A percentile compares a stretch with the other conserved stretches of the same genome.
Evolutionary conservation across 2,329 filamentous ascomycete genomes (phyloP).

Genomic region (Escovopsis weberi): DNA sequence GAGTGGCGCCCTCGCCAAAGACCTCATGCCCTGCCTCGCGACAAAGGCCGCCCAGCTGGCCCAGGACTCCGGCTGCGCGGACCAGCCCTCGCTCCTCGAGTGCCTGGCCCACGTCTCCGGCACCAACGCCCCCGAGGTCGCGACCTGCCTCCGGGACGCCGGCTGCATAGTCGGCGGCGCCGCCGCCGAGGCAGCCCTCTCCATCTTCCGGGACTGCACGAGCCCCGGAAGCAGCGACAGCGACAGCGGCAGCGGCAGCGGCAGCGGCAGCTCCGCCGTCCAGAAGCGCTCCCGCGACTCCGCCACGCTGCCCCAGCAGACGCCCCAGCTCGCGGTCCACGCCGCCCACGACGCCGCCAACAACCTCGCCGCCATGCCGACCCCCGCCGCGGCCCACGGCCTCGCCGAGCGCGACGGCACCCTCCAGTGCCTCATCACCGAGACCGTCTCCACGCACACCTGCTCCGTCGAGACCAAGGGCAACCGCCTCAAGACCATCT

Average conservation of each 20-base stretch:
- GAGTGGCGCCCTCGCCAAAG: slow-evolving; percentile 16
- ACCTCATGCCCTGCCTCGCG: slow-evolving; percentile 24
- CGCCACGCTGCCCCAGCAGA: neutral
- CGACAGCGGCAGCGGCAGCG: too few relatives aligned
- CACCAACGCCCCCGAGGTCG: slow-evolving; percentile 19
- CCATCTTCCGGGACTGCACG: neutral
- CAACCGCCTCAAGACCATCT: slow-evolving; percentile 17
- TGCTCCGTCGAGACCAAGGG: slow-evolving; percentile 27
- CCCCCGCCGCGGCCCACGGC: slow-evolving; percentile 7
- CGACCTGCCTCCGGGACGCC: slow-evolving; percentile 20
- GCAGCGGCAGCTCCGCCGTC: too few relatives aligned
- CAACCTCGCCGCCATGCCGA: slow-evolving; percentile 5
- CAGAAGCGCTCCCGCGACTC: slow-evolving; percentile 12
- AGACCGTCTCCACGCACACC: slow-evolving; percentile 18
- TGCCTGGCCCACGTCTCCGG: slow-evolving; percentile 26
- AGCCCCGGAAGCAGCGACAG: too few relatives aligned
- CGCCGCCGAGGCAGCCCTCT: slow-evolving; percentile 11
- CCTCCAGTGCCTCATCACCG: slow-evolving; percentile 22
- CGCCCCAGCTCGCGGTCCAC: neutral
- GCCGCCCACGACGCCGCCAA: neutral
- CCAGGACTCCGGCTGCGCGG: slow-evolving; percentile 27
- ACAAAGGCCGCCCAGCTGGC: slow-evolving; percentile 25
- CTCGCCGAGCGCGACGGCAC: slow-evolving; percentile 7
- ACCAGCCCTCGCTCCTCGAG: slow-evolving; percentile 24
- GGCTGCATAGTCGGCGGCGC: slow-evolving; percentile 22